Conservation (phyloP, 441 rosid species). For the Aquilaria agallochum region DNA sequence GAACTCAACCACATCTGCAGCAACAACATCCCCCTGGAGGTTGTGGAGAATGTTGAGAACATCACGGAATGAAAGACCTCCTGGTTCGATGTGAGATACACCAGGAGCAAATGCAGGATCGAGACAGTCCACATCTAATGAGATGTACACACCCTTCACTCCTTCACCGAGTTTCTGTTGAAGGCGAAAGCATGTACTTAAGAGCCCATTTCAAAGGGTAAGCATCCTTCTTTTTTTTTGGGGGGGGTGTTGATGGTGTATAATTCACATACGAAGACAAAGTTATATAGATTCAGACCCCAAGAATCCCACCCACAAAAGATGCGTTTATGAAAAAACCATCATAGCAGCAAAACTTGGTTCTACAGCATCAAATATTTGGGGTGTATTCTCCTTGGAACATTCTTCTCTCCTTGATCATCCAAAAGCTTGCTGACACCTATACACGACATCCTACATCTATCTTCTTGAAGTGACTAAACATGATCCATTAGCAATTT, state of each 20-base stretch:
- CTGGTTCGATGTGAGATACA: slow-evolving; percentile 97
- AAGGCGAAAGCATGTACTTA: background rate
- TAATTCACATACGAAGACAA: too few relatives aligned
- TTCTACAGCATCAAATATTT: too few relatives aligned
- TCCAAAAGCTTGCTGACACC: too few relatives aligned
- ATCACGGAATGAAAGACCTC: slow-evolving; percentile 94
- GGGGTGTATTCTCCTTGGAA: too few relatives aligned
- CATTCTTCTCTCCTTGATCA: too few relatives aligned
- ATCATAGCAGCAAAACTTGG: too few relatives aligned
- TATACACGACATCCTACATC: slow-evolving; percentile 22
- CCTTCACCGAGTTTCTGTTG: slow-evolving; percentile 96
- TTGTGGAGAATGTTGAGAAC: slow-evolving; percentile 90
- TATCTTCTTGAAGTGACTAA: slow-evolving; percentile 41
- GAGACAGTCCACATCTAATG: slow-evolving; percentile 90
- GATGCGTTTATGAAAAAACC: too few relatives aligned
- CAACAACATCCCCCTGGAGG: slow-evolving; percentile 81
- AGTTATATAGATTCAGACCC: too few relatives aligned
- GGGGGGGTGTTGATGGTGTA: too few relatives aligned
- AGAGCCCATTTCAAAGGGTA: too few relatives aligned
- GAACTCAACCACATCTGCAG: slow-evolving; percentile 95
- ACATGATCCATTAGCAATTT: slow-evolving; percentile 43
- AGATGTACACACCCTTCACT: slow-evolving; percentile 88
- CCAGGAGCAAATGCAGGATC: slow-evolving; percentile 99
- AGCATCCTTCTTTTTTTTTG: too few relatives aligned
- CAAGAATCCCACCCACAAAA: too few relatives aligned